Conservation (phyloP, 2,329 filamentous ascomycete species). For the Fusarium sarcochroum region DNA sequence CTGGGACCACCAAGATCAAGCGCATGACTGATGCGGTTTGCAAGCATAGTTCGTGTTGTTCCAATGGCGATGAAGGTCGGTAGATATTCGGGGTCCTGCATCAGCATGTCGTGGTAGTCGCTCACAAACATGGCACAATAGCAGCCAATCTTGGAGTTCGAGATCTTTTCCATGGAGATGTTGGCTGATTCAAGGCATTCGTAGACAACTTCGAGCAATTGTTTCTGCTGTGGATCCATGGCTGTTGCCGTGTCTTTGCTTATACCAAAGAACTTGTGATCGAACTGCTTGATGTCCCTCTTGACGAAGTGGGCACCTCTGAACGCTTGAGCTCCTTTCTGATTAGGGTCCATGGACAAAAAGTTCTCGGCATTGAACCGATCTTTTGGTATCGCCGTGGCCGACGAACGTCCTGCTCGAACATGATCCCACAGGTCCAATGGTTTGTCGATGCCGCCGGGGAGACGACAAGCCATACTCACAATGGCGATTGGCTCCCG, state of each 20-base stretch:
- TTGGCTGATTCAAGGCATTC: conserved; percentile 46
- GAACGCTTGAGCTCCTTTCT: conserved; percentile 43
- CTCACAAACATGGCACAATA: conserved; percentile 46
- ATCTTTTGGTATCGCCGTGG: conserved; percentile 43
- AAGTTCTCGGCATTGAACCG: conserved; percentile 47
- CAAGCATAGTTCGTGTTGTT: conserved; percentile 47
- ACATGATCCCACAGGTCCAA: conserved; percentile 45
- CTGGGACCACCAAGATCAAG: conserved; percentile 46
- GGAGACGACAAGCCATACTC: conserved; percentile 45
- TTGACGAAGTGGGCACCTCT: conserved; percentile 45
- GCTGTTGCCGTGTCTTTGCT: conserved; percentile 46
- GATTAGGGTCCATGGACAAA: conserved; percentile 44
- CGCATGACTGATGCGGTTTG: conserved; percentile 45
- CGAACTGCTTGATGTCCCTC: conserved; percentile 45
- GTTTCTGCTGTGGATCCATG: conserved; percentile 46
- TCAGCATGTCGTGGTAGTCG: conserved; percentile 46
- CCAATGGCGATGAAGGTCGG: conserved; percentile 47
- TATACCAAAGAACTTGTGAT: conserved; percentile 47
- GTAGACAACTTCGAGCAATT: conserved; percentile 45
- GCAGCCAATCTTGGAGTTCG: conserved; percentile 45
- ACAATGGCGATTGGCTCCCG: conserved; percentile 45
- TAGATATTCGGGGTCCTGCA: conserved; percentile 46
- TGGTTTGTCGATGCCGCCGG: conserved; percentile 45
- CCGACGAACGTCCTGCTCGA: conserved; percentile 39
- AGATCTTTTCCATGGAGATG: conserved; percentile 43